Base-by-base conservation (phyloP, 192 early-diverging fungal species). In the Dissophora globulifera region DNA sequence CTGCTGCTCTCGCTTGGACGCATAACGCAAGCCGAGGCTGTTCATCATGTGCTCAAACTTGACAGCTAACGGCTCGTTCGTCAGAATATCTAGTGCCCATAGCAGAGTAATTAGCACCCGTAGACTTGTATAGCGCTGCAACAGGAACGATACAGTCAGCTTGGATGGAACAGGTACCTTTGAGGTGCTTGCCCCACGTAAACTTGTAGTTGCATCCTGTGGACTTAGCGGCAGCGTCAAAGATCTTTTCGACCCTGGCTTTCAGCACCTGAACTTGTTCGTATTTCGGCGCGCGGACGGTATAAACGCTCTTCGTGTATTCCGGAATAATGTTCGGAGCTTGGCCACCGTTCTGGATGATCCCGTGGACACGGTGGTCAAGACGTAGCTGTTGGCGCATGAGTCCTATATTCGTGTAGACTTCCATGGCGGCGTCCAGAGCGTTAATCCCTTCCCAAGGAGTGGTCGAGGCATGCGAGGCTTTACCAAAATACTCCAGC, bases 341-440 rank as follows among this genome's bases (percentile, higher is more conserved):
- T 47, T 86, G 59, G 6, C 94, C 94, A 50, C 93, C 93, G 32
- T 91, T 78, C 38, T 80, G 84, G 27, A 95, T 90, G 42, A 95
- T 90, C 11, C 92, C 93, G 49, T 95, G 94, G 17, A 93, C 83
- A 20, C 86, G 42, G 17, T 87, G 81, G 42, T 83, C 82, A 1
- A 89, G 87, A 15, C 82, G 71, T 20, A 91, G 79, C 67, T 95
- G 91, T 53, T 94, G 90, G 27, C 94, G 83, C 80, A 94, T 67
- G 64, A 90, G 78, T 4, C 86, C 86, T 35, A 94, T 83, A 25
- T 62, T 82, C 15, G 85, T 86, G 76, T 91, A 89, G 0, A 88
- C 84, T 33, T 85, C 71, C 15, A 86, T 82, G 19, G 87, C 74
- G 1, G 94, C 93, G 74, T 95, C 91, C 47, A 95, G 84, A 1